These are phyloP conservation scores for Candida sphagnicola DNA, from an alignment of 805 yeast species.

Conservation along the genomic window DNA sequence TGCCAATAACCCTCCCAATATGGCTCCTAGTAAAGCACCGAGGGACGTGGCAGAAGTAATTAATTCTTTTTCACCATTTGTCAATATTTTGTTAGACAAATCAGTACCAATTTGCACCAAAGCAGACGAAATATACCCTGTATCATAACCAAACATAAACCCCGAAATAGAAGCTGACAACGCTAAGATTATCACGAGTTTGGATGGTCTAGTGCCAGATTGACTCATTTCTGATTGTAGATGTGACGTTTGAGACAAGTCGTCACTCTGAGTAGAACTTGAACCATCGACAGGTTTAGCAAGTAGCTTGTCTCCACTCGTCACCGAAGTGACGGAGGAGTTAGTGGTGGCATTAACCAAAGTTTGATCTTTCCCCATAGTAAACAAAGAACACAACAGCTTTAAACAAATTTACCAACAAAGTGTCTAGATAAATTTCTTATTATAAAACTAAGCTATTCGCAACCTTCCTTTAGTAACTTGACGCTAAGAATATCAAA, in stretches of 20 bases:
- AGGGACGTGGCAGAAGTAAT: slow-evolving; percentile 93
- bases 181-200: slow-evolving; percentile 64
- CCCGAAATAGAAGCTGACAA: slow-evolving; percentile 87
- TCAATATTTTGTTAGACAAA: slow-evolving; percentile 51
- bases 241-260: no score
- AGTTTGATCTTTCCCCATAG: slow-evolving; percentile 1
- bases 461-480: no score
- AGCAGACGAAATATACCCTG: slow-evolving; percentile 95
- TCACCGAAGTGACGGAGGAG: slow-evolving; percentile 1
- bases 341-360: not conserved
- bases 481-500: no score
- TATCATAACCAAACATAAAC: slow-evolving; percentile 95
- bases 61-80: slow-evolving; percentile 79
- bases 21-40: slow-evolving; percentile 82
- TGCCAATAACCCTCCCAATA: slow-evolving; percentile 77
- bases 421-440: not conserved
- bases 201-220: slow-evolving; percentile 44
- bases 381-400: not conserved
- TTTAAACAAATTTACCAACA: no score
- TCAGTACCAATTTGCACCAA: slow-evolving; percentile 81
- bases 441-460: no score
- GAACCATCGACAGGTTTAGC: slow-evolving; percentile 1
- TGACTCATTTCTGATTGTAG: slow-evolving; percentile 5
- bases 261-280: not conserved
- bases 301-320: not conserved